Percentiles rank a stretch among this genome's conserved stretches.
Conservation (phyloP, 768 basidiomycete genomes). For the Xanthoconium stramineum region DNA sequence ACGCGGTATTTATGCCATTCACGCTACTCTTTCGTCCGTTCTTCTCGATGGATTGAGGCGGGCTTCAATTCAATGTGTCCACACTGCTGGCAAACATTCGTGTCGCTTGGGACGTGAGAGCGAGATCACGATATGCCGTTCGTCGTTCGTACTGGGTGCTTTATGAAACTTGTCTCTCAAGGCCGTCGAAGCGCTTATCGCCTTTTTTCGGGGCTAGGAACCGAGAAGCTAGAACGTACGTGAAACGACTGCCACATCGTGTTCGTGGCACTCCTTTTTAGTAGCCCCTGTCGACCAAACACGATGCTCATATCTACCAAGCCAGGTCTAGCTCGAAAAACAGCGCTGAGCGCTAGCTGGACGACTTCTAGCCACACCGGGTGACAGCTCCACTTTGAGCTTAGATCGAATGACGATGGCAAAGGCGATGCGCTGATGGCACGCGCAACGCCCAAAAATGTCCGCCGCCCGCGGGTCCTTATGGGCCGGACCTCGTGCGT, state of each 20-base stretch:
- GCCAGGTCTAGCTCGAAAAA: background rate
- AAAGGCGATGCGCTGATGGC: too few relatives aligned
- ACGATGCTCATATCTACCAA: too few relatives aligned
- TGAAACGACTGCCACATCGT: background rate
- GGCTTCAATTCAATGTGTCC: background rate
- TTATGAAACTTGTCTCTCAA: background rate
- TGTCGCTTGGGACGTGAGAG: slow-evolving; percentile 5
- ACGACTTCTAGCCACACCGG: background rate
- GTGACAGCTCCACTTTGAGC: background rate
- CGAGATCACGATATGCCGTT: background rate
- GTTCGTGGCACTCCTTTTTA: background rate
- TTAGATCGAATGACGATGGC: too few relatives aligned
- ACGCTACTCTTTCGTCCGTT: background rate
- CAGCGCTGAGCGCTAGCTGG: background rate
- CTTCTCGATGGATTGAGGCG: background rate
- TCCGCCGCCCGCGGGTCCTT: too few relatives aligned
- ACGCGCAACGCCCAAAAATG: too few relatives aligned
- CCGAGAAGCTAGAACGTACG: background rate
- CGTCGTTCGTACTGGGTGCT: background rate
- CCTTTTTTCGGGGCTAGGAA: background rate
- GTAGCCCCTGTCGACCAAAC: too few relatives aligned
- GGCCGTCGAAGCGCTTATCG: slow-evolving; percentile 1
- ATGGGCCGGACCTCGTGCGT: too few relatives aligned
- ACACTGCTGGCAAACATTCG: background rate
- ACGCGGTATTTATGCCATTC: slow-evolving; percentile 26